Evolutionary conservation across 1,139 yeast species (phyloP).

Genomic region (Diutina mesorugosa): DNA sequence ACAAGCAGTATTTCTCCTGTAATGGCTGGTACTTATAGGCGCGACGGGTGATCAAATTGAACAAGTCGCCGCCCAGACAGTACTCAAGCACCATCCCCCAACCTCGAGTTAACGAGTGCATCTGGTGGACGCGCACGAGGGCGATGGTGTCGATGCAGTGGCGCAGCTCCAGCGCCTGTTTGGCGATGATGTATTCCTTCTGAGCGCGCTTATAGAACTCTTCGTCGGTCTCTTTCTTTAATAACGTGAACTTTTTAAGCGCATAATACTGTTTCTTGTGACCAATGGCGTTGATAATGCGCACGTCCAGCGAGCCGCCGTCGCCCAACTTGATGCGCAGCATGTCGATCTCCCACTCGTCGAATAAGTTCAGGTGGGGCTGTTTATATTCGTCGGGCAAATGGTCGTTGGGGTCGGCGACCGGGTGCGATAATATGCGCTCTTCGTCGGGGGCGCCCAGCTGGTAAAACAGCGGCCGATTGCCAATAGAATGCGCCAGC

Average conservation of each 20-base stretch:
- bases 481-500: neutral
- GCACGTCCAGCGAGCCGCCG: slow-evolving; percentile 65
- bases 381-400: slow-evolving; percentile 45
- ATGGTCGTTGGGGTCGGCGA: slow-evolving; percentile 54
- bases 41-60: slow-evolving; percentile 27
- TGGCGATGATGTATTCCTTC: slow-evolving; percentile 52
- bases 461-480: slow-evolving; percentile 22
- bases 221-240: slow-evolving; percentile 47
- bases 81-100: slow-evolving; percentile 69
- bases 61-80: slow-evolving; percentile 45
- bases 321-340: slow-evolving; percentile 40
- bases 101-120: slow-evolving; percentile 42
- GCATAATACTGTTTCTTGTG: slow-evolving; percentile 37
- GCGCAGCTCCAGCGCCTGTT: slow-evolving; percentile 32
- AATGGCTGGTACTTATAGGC: slow-evolving; percentile 33
- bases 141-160: slow-evolving; percentile 49
- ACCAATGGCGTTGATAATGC: slow-evolving; percentile 28
- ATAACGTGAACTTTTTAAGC: slow-evolving; percentile 50
- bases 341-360: slow-evolving; percentile 43
- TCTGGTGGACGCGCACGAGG: slow-evolving; percentile 45
- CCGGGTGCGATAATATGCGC: slow-evolving; percentile 47
- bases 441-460: slow-evolving; percentile 22
- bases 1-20: slow-evolving; percentile 44
- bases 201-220: slow-evolving; percentile 55
- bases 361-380: slow-evolving; percentile 38